A percentile compares a stretch with the other conserved stretches of the same genome.
phyloP scores from a whole-genome alignment of 495 filamentous ascomycete genomes.

The Penicillium diatomitis region DNA sequence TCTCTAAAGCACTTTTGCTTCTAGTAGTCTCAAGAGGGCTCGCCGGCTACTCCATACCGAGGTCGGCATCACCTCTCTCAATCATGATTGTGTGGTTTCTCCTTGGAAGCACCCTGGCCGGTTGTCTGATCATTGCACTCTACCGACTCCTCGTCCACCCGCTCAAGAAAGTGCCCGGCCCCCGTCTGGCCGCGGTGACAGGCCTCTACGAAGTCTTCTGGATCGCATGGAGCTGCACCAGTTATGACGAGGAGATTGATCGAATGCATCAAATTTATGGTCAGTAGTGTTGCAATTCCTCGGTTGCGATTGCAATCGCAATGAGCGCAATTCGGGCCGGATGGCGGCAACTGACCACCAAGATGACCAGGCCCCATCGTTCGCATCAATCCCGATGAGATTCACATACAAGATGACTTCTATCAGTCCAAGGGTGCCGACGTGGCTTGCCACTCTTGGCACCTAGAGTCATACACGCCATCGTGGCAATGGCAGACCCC shows the following conservation, averaged over 20 bases:
- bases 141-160: conserved; percentile 31
- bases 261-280: conserved; percentile 36
- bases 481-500: not conserved
- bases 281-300: not conserved
- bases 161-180: conserved; percentile 36
- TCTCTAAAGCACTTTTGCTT: no score
- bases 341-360: not conserved
- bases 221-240: conserved; percentile 27
- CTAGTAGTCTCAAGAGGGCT: no score
- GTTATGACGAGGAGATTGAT: conserved; percentile 33
- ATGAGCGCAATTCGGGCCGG: not conserved
- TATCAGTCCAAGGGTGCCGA: conserved; percentile 5
- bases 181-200: conserved; percentile 33
- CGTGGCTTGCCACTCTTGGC: conserved; percentile 13
- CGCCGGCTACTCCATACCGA: no score
- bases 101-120: conserved; percentile 17
- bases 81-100: conserved; percentile 16
- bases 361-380: conserved; percentile 15
- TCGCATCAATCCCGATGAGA: conserved; percentile 19
- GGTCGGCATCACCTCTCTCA: no score
- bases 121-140: conserved; percentile 13
- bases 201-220: conserved; percentile 41
- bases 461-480: not conserved
- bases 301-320: not conserved
- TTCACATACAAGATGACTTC: conserved; percentile 14